Evolutionary conservation across 352 stramenopile species (phyloP).

Genomic region (Phytophthora cactorum): DNA sequence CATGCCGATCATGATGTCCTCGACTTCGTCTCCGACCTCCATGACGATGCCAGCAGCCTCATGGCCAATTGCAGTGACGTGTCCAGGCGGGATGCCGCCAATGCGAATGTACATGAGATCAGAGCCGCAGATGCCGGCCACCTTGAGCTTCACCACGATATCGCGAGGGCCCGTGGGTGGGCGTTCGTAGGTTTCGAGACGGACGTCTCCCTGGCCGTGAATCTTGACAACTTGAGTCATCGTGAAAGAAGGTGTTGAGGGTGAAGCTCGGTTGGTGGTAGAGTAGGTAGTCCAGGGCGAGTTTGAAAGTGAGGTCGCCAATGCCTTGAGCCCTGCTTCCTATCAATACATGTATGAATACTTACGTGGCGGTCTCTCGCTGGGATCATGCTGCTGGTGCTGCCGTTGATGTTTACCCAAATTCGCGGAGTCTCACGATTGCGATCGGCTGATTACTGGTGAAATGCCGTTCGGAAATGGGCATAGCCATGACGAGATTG

Average conservation of each 20-base stretch:
- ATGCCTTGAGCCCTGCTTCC: too few relatives aligned
- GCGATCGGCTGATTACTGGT: too few relatives aligned
- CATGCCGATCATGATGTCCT: constrained; percentile 31
- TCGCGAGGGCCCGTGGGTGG: constrained; percentile 26
- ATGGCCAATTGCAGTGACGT: constrained; percentile 31
- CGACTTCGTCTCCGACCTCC: constrained; percentile 29
- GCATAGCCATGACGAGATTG: too few relatives aligned
- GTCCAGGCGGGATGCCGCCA: constrained; percentile 28
- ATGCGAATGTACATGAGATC: constrained; percentile 37
- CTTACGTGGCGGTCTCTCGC: too few relatives aligned
- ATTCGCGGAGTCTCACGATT: too few relatives aligned
- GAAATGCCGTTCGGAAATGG: too few relatives aligned
- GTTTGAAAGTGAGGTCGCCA: constrained; percentile 21
- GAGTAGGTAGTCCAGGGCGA: constrained; percentile 2
- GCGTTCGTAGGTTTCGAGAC: constrained; percentile 33
- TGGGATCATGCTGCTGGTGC: too few relatives aligned
- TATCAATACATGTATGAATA: too few relatives aligned
- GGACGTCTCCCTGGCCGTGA: constrained; percentile 29
- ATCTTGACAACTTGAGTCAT: constrained; percentile 35
- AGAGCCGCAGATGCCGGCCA: constrained; percentile 34
- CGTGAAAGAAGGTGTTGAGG: not conserved
- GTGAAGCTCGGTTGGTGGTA: constrained; percentile 4
- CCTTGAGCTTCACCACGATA: constrained; percentile 31
- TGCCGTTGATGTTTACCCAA: too few relatives aligned
- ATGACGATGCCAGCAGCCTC: constrained; percentile 30